Conservation (phyloP, 352 stramenopile genomes). For the Phytophthora europaea region DNA sequence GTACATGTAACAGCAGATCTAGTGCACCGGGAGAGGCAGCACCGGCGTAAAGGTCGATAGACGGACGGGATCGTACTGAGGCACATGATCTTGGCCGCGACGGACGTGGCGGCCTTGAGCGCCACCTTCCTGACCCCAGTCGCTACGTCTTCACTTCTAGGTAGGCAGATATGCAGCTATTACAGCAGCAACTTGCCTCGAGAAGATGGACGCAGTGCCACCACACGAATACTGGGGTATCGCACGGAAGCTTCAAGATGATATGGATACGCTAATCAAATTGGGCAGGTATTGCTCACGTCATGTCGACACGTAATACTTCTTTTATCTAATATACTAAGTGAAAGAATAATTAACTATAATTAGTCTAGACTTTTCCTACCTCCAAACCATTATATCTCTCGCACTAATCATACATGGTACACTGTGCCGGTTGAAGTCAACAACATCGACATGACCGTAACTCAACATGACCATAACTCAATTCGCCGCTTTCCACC, state of each 20-base stretch:
- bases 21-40: slow-evolving; percentile 32
- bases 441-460: not conserved
- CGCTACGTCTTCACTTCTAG: not conserved
- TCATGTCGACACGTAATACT: not conserved
- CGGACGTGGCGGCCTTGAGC: slow-evolving; percentile 32
- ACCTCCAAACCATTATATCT: not conserved
- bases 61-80: slow-evolving; percentile 31
- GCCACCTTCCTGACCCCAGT: slow-evolving; percentile 24
- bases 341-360: not conserved
- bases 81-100: slow-evolving; percentile 32
- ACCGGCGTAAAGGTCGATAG: slow-evolving; percentile 26
- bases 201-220: too few species aligned
- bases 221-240: too few species aligned
- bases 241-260: not conserved
- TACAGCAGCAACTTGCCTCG: too few species aligned
- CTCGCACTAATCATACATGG: not conserved
- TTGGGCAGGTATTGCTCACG: not conserved
- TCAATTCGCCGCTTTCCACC: not conserved
- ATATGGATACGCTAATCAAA: not conserved
- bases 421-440: not conserved
- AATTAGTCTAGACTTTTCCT: not conserved
- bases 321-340: not conserved
- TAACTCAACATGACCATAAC: not conserved
- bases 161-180: too few species aligned
- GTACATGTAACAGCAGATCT: slow-evolving; percentile 33